phyloP scores from a whole-genome alignment of 2,329 filamentous ascomycete genomes.

The Alternaria gaisen region DNA sequence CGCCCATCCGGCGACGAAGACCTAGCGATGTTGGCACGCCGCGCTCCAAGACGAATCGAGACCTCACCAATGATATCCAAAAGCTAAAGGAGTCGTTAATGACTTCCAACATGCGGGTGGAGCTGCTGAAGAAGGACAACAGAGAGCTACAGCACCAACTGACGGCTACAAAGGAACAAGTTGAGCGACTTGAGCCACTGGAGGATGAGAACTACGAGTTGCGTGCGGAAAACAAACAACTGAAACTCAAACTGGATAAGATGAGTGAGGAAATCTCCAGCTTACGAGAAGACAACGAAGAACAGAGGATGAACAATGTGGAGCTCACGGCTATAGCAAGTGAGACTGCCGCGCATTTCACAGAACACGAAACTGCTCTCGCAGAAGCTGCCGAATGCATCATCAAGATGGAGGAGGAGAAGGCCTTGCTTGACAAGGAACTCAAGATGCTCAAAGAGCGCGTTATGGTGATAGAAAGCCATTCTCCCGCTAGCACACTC shows the following conservation, averaged over 20 bases:
- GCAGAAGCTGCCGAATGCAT: conserved; percentile 48
- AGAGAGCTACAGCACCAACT: conserved; percentile 38
- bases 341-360: conserved; percentile 37
- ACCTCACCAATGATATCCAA: conserved; percentile 41
- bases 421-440: conserved; percentile 33
- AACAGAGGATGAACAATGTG: conserved; percentile 28
- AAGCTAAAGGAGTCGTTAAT: conserved; percentile 39
- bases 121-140: conserved; percentile 44
- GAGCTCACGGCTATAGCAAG: conserved; percentile 39
- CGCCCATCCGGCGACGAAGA: conserved; percentile 37
- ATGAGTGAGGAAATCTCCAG: conserved; percentile 28
- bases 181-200: conserved; percentile 39
- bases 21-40: conserved; percentile 36
- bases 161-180: conserved; percentile 34
- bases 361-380: conserved; percentile 37
- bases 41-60: conserved; percentile 39
- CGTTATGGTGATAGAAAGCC: conserved; percentile 25
- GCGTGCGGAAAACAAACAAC: conserved; percentile 31
- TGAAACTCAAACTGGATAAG: conserved; percentile 33
- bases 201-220: conserved; percentile 41
- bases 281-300: conserved; percentile 27
- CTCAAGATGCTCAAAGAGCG: conserved; percentile 33
- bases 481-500: conserved; percentile 19
- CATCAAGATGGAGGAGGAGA: conserved; percentile 40
- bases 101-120: conserved; percentile 43